Evolutionary conservation across 2,329 filamentous ascomycete species (phyloP), one percentile per base, ranked within the genome.

Genomic region (Aspergillus pseudoterreus): DNA sequence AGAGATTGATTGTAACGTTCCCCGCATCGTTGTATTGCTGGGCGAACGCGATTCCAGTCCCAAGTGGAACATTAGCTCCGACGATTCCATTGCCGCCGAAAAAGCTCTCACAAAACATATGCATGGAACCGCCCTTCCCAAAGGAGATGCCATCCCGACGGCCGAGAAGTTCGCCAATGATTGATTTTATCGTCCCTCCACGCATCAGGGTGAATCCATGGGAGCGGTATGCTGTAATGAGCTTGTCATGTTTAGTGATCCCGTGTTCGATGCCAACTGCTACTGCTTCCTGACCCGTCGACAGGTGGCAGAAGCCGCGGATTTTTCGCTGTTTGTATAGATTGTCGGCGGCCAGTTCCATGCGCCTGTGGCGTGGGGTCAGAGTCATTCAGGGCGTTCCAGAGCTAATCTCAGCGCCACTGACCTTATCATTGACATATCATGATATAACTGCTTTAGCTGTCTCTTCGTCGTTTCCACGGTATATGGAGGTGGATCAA

Each of bases 281-380:
- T 58, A 97, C 92, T 58, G 92, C 92, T 82, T 97, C 92, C 77
- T 97, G 92, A 54, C 92, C 92, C 46, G 89, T 95, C 51, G 92
- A 96, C 72, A 97, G 78, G 78, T 97, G 92, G 79, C 92, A 97
- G 85, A 96, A 96, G 75, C 92, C 92, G 65, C 92, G 88, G 65
- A 97, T 96, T 81, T 96, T 96, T 84, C 95, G 96, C 79, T 96
- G 91, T 80, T 97, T 97, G 87, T 97, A 96, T 67, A 97, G 81
- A 69, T 89, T 83, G 73, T 96, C 92, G 77, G 92, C 90, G 57
- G 90, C 89, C 88, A 96, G 92, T 78, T 97, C 92, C 90, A 97
- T 94, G 75, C 94, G 92, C 77, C 91, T 95, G 65, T 50, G 14
- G 21, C 17, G 10, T 8, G 36, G n/a, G 47, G 38, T 27, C 6